Percentiles rank a stretch among this genome's conserved stretches.
Conservation (phyloP, 1,284 basidiomycete genomes). For the Cryptococcus maquisensis region DNA sequence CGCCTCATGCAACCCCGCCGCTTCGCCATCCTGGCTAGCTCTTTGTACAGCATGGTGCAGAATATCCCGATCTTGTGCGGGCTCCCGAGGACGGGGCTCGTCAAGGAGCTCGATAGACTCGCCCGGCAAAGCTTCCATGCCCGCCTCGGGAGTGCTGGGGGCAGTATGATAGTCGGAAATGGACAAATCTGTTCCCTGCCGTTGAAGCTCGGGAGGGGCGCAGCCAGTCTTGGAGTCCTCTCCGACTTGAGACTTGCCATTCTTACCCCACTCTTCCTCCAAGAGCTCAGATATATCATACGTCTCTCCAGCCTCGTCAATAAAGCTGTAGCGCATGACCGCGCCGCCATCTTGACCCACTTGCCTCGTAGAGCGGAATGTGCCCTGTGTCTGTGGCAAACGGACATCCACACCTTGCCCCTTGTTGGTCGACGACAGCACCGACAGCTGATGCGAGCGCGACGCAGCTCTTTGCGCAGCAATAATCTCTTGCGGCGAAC, state of each 20-base stretch:
- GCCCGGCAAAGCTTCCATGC: constrained; percentile 10
- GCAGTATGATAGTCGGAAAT: constrained; percentile 36
- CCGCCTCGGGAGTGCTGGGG: constrained; percentile 35
- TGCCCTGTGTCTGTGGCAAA: constrained; percentile 67
- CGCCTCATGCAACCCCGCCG: constrained; percentile 61
- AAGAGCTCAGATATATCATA: constrained; percentile 89
- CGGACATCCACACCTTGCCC: constrained; percentile 81
- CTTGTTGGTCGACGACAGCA: constrained; percentile 75
- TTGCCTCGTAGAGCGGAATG: constrained; percentile 71
- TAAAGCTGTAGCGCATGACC: constrained; percentile 82
- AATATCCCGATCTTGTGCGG: constrained; percentile 51
- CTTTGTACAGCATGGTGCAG: constrained; percentile 56
- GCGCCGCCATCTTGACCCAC: constrained; percentile 55
- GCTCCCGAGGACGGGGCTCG: neutral
- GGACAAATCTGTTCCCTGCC: constrained; percentile 23
- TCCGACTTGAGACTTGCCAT: constrained; percentile 13
- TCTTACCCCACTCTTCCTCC: constrained; percentile 71
- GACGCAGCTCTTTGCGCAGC: constrained; percentile 82
- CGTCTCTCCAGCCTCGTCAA: constrained; percentile 77
- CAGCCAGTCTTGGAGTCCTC: neutral
- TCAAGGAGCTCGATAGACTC: neutral
- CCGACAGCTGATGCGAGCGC: constrained; percentile 77
- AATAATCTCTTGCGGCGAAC: constrained; percentile 78
- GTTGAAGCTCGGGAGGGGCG: constrained; percentile 21
- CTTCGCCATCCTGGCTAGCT: constrained; percentile 31